phyloP scores from a whole-genome alignment of 768 basidiomycete species.

The Suillus subaureus region DNA sequence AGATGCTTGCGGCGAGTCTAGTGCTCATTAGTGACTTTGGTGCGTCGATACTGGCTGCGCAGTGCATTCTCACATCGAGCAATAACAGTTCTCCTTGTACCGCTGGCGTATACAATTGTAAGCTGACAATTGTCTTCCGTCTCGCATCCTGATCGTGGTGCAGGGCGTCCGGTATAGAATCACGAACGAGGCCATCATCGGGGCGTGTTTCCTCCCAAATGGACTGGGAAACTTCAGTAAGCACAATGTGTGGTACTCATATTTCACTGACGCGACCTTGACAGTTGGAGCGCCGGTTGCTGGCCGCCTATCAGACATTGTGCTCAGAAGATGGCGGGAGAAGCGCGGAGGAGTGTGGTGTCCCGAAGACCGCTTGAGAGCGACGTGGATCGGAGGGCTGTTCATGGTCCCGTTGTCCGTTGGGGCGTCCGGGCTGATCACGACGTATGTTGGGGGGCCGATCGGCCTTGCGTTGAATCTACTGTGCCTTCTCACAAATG shows the following conservation, averaged over 20 bases:
- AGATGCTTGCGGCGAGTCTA: neutral
- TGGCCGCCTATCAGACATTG: constrained; percentile 55
- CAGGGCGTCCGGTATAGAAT: constrained; percentile 61
- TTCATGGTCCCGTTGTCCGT: constrained; percentile 52
- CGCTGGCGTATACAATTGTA: constrained; percentile 63
- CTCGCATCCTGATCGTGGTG: neutral
- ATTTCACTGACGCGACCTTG: neutral
- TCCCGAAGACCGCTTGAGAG: constrained; percentile 64
- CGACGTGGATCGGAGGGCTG: constrained; percentile 43
- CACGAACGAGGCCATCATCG: constrained; percentile 56
- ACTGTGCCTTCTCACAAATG: constrained; percentile 57
- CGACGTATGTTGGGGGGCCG: constrained; percentile 46
- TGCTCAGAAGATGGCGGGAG: constrained; percentile 47
- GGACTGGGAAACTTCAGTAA: constrained; percentile 61
- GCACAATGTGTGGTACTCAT: constrained; percentile 22
- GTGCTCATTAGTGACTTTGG: neutral
- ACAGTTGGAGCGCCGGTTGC: constrained; percentile 59
- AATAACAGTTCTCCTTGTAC: constrained; percentile 44
- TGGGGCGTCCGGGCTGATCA: constrained; percentile 47
- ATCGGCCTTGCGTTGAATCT: constrained; percentile 50
- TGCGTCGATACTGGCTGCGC: neutral
- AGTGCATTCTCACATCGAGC: constrained; percentile 32
- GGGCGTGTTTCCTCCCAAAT: constrained; percentile 58
- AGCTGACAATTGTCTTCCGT: constrained; percentile 17
- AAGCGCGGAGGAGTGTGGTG: constrained; percentile 55